These are phyloP conservation scores for Dactylellina parvicollis DNA, from an alignment of 2,329 filamentous ascomycete species.

Conservation along the genomic window DNA sequence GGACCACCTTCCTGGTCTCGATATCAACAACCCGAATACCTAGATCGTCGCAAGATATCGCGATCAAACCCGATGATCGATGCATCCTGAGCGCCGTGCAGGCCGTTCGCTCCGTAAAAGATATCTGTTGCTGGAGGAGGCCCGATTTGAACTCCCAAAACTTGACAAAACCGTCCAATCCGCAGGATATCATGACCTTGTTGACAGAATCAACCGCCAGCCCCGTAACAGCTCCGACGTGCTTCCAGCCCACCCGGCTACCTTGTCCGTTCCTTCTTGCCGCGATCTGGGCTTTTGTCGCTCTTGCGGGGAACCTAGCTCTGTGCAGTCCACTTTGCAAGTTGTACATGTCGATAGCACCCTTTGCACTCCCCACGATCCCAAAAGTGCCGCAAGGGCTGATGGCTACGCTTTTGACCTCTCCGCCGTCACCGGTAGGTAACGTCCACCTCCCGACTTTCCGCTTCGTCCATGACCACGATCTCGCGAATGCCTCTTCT, in stretches of 20 bases:
- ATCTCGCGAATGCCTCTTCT: constrained; percentile 83
- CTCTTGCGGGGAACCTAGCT: constrained; percentile 82
- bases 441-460: constrained; percentile 93
- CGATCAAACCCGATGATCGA: constrained; percentile 81
- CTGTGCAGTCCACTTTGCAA: constrained; percentile 90
- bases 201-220: constrained; percentile 90
- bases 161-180: constrained; percentile 90
- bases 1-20: constrained; percentile 86
- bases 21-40: constrained; percentile 90
- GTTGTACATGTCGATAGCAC: constrained; percentile 94
- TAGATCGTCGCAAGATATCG: constrained; percentile 86
- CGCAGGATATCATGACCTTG: constrained; percentile 83
- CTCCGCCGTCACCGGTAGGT: constrained; percentile 81
- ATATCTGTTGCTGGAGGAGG: constrained; percentile 78
- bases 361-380: constrained; percentile 82
- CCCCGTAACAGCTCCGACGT: constrained; percentile 84
- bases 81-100: constrained; percentile 84
- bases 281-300: constrained; percentile 74
- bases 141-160: constrained; percentile 97
- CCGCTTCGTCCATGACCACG: constrained; percentile 90
- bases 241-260: constrained; percentile 65
- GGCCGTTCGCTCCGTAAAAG: constrained; percentile 80
- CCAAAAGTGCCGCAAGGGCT: constrained; percentile 95
- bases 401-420: constrained; percentile 86
- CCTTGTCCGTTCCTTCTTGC: constrained; percentile 56